phyloP scores from a whole-genome alignment of 345 rosid species.

The Lenwebbia sp. region DNA sequence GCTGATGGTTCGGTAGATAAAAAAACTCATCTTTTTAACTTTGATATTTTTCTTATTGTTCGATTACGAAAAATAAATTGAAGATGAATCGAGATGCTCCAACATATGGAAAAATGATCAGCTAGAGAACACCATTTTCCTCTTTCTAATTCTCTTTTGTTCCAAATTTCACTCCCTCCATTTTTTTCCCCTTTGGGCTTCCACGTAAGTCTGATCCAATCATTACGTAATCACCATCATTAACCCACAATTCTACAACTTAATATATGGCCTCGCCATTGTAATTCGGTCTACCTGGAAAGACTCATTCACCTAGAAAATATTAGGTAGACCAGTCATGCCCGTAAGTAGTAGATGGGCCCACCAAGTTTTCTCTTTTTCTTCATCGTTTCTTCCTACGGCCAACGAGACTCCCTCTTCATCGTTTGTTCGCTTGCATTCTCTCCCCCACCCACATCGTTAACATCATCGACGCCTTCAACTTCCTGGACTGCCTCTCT shows the following conservation, averaged over 20 bases:
- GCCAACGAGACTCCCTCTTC: too few relatives aligned
- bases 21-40: rapidly evolving
- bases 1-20: neutral
- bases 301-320: too few relatives aligned
- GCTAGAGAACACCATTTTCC: neutral
- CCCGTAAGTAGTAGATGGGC: too few relatives aligned
- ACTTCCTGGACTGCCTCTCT: too few relatives aligned
- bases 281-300: too few relatives aligned
- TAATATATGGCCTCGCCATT: neutral
- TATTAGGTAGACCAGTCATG: too few relatives aligned
- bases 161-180: neutral
- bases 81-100: neutral
- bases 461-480: too few relatives aligned
- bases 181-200: neutral
- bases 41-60: neutral
- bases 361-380: too few relatives aligned
- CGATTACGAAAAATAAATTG: neutral
- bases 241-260: neutral
- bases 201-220: neutral
- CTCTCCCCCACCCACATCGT: too few relatives aligned
- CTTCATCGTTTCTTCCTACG: too few relatives aligned
- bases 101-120: neutral
- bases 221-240: neutral
- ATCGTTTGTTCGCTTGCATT: too few relatives aligned
- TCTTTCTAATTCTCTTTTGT: neutral